Evolutionary conservation across 164 flowering plant genomes (phyloP).

Genomic region (Vitis vinifera): ASM3070453v1 NC_081807.1:2851501-2852000

Average conservation of each 20-base stretch:
- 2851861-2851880: slow-evolving; percentile 48
- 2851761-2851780: slow-evolving; percentile 54
- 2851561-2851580: too few species aligned
- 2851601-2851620: neutral
- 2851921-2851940: slow-evolving; percentile 49
- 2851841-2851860: slow-evolving; percentile 65
- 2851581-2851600: too few species aligned
- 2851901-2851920: slow-evolving; percentile 64
- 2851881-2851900: slow-evolving; percentile 41
- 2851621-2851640: neutral
- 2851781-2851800: slow-evolving; percentile 67
- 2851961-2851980: slow-evolving; percentile 48
- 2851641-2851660: too few species aligned
- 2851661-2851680: too few species aligned
- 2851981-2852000: slow-evolving; percentile 43
- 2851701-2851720: too few species aligned
- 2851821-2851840: slow-evolving; percentile 35
- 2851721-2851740: neutral
- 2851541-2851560: too few species aligned
- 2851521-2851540: too few species aligned
- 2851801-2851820: slow-evolving; percentile 47
- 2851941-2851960: slow-evolving; percentile 33
- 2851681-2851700: too few species aligned
- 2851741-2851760: slow-evolving; percentile 75
- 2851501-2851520: too few species aligned